Evolutionary conservation across 192 early-diverging fungal genomes (phyloP).

Genomic region (Backusella parvicylindrica): DNA sequence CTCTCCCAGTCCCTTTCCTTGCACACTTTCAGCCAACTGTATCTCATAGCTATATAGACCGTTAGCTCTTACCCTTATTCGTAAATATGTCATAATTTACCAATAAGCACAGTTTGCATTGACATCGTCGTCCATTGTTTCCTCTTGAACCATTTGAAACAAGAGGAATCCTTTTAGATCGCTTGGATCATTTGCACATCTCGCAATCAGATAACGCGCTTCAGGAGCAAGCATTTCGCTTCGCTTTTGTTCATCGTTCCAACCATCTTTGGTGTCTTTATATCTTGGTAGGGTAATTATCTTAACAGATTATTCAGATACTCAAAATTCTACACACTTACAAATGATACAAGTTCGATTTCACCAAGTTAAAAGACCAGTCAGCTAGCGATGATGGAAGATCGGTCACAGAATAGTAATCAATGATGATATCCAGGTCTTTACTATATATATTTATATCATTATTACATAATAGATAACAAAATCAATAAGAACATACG

Average conservation of each 20-base stretch:
- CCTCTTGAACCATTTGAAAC: constrained; percentile 64
- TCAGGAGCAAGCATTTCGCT: constrained; percentile 52
- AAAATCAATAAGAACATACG: background rate
- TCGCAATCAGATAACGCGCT: constrained; percentile 55
- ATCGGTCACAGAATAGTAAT: constrained; percentile 38
- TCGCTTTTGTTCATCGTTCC: constrained; percentile 54
- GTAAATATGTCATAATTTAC: constrained; percentile 32
- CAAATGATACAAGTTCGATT: constrained; percentile 59
- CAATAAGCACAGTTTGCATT: constrained; percentile 59
- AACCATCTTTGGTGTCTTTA: constrained; percentile 61
- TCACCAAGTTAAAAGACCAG: constrained; percentile 55
- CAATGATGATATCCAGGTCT: constrained; percentile 25
- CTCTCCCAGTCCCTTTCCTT: constrained; percentile 52
- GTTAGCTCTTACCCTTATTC: background rate
- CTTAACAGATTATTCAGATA: background rate
- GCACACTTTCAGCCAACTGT: constrained; percentile 44
- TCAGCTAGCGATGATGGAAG: constrained; percentile 34
- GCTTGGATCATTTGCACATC: constrained; percentile 25
- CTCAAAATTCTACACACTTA: constrained; percentile 24
- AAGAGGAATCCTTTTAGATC: constrained; percentile 52
- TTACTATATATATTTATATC: background rate
- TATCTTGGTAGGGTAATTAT: constrained; percentile 37
- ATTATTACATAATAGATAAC: background rate
- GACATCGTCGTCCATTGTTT: constrained; percentile 52
- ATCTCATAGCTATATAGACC: constrained; percentile 55